These are phyloP conservation scores for Nicotiana paniculata DNA, from an alignment of 257 asterid species.

Conservation along the genomic window DNA sequence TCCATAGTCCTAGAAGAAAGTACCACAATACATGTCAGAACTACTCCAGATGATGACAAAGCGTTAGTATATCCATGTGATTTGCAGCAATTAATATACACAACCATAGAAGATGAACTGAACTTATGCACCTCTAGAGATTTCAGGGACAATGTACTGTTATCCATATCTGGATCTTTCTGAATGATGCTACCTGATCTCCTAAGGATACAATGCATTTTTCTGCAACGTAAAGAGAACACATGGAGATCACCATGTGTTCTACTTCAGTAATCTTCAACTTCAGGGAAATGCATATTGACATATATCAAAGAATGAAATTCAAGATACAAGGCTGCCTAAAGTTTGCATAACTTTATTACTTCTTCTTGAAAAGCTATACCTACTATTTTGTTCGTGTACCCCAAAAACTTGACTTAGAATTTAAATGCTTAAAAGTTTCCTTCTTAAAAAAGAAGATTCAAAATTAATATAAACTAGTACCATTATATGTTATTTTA, in stretches of 20 bases:
- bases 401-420: neutral
- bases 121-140: neutral
- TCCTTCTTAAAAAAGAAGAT: neutral
- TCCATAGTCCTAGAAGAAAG: constrained; percentile 10
- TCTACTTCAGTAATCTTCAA: neutral
- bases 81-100: neutral
- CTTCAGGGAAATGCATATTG: neutral
- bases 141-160: neutral
- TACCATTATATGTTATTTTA: neutral
- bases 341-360: neutral
- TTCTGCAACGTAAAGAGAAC: neutral
- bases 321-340: neutral
- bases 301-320: neutral
- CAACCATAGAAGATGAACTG: neutral
- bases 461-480: neutral
- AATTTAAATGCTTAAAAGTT: neutral
- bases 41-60: neutral
- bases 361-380: neutral
- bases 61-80: neutral
- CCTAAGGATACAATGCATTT: constrained; percentile 8
- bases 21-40: neutral
- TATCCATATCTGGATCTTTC: constrained; percentile 6
- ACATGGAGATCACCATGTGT: neutral
- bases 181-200: constrained; percentile 7
- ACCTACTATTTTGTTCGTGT: neutral